phyloP scores from a whole-genome alignment of 495 filamentous ascomycete genomes.

The Daldinia grandis region DNA sequence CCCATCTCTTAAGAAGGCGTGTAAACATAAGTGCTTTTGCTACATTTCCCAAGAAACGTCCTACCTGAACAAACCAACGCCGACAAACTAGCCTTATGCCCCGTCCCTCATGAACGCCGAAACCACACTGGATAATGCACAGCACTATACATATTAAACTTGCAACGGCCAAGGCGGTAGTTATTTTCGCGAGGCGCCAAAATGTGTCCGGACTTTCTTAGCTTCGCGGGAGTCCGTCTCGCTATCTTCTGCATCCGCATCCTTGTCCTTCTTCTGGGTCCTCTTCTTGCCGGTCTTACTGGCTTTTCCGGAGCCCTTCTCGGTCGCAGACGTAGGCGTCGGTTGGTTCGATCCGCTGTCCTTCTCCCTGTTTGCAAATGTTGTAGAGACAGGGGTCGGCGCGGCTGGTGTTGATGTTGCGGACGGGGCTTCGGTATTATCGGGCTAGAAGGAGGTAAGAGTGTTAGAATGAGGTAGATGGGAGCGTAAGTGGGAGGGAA shows the following conservation, averaged over 20 bases:
- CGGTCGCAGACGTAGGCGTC: conserved; percentile 56
- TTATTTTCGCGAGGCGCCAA: conserved; percentile 60
- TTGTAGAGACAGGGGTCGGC: conserved; percentile 59
- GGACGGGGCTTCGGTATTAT: conserved; percentile 50
- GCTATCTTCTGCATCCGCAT: conserved; percentile 57
- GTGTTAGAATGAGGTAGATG: conserved; percentile 8
- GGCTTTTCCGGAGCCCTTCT: conserved; percentile 40
- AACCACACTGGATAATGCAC: conserved; percentile 5
- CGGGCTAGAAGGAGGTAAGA: conserved; percentile 46
- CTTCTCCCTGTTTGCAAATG: conserved; percentile 49
- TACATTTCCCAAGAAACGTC: background rate
- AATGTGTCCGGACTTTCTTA: conserved; percentile 63
- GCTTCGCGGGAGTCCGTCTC: conserved; percentile 57
- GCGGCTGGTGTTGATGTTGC: conserved; percentile 53
- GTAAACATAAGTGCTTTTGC: background rate
- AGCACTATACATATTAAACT: background rate
- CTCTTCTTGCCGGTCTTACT: conserved; percentile 40
- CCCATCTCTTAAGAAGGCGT: background rate
- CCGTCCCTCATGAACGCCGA: conserved; percentile 7
- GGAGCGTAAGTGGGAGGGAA: background rate
- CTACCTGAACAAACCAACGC: conserved; percentile 11
- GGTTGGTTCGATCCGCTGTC: conserved; percentile 53
- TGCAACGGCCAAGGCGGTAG: background rate
- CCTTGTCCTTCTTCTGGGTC: conserved; percentile 52
- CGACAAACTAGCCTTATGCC: conserved; percentile 2